These are phyloP conservation scores for Sphagnum magellanicum DNA, from an alignment of 228 moss, liverwort and hornwort species.

Conservation along the genomic window DNA sequence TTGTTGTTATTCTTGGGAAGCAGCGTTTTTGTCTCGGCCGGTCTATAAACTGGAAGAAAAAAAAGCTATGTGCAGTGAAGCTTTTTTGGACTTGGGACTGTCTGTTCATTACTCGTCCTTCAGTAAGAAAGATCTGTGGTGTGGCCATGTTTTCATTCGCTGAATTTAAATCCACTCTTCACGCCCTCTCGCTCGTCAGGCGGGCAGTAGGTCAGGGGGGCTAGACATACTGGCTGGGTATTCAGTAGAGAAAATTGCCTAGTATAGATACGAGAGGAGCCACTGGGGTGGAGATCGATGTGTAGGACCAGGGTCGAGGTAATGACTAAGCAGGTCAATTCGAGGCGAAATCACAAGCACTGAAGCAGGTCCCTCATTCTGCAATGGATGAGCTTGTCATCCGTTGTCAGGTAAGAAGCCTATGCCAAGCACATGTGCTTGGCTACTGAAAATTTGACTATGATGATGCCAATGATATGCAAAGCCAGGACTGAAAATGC, in stretches of 20 bases:
- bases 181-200: constrained; percentile 15
- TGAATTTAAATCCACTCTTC: constrained; percentile 41
- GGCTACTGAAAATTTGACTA: too few species aligned
- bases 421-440: too few species aligned
- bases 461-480: too few species aligned
- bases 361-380: neutral
- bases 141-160: constrained; percentile 22
- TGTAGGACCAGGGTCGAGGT: neutral
- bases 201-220: neutral
- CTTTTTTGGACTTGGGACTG: constrained; percentile 19
- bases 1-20: too few species aligned
- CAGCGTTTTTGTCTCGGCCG: too few species aligned
- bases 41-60: neutral
- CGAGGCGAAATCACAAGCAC: neutral
- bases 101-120: constrained; percentile 22
- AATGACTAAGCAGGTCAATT: neutral
- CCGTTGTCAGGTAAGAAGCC: too few species aligned
- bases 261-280: neutral
- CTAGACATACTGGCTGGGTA: neutral
- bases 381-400: neutral
- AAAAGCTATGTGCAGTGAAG: constrained; percentile 1
- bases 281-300: neutral
- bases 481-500: too few species aligned
- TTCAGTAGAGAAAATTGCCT: neutral
- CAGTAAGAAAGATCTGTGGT: constrained; percentile 23